Evolutionary conservation across 2,329 filamentous ascomycete genomes (phyloP), one percentile per base, ranked within the genome.

Genomic region (Fusarium chlamydosporum): DNA sequence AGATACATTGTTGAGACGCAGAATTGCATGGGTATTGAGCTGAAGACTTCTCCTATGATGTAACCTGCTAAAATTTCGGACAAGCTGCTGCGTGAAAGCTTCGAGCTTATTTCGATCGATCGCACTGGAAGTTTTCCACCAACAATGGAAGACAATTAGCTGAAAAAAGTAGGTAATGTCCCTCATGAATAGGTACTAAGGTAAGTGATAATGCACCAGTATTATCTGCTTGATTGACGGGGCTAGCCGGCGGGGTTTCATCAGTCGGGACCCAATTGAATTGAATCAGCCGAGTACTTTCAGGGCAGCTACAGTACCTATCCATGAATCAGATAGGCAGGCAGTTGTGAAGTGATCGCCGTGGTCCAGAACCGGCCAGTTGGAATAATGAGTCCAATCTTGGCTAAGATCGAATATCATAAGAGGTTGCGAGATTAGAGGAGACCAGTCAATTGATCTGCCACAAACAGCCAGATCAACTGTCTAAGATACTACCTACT

Each of bases 361-460:
- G 50, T 34, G 46, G 62, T 67, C 67, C 54, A 51, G 53, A 70
- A 60, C 67, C 57, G 63, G 67, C 67, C 67, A 70, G 46, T 64
- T 41, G 68, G 63, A 46, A 56, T 31, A 43, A 50, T 59, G 58
- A 43, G 26, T 41, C 42, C 35, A 20, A 35, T 34, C 43, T 64
- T 70, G 67, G 50, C 51, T 35, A 42, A 53, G 23, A 23, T 23
- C 23, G 4, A 46, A 46, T 54, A 52, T 53, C 38, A 57, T 63
- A 46, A 43, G 41, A 47, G 61, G 52, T 59, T 56, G 54, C 55
- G 37, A 52, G 53, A 55, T 53, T 41, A 61, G 56, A 54, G 46
- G 31, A 47, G 63, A 55, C 33, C 52, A 51, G 45, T 40, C 42
- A 45, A n/a, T 43, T 55, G 26, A 26, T 42, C 18, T 20, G 29